Percentiles rank a stretch among this genome's conserved stretches.
These are phyloP conservation scores for Symmetrospora coprosmae DNA, from an alignment of 768 basidiomycete species.

Conservation along the genomic window DNA sequence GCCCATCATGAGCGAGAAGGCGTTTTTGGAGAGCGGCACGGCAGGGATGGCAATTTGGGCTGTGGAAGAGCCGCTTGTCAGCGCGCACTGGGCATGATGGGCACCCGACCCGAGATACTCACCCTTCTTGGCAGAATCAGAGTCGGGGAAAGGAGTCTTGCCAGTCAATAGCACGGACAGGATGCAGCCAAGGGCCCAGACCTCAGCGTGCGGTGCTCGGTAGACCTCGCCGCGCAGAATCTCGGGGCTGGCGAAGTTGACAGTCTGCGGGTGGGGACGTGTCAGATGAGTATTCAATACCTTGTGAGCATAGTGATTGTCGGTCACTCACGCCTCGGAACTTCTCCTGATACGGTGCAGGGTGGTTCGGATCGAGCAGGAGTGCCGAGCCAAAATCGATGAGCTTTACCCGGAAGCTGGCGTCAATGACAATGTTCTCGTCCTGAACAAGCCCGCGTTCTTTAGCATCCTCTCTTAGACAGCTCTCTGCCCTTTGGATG, in stretches of 20 bases:
- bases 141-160: constrained; percentile 36
- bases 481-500: too few species aligned
- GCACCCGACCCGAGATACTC: not conserved
- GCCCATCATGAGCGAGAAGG: constrained; percentile 7
- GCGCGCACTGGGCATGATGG: not conserved
- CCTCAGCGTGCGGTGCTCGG: constrained; percentile 39
- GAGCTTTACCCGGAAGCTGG: constrained; percentile 67
- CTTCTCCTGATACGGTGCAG: constrained; percentile 55
- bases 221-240: constrained; percentile 38
- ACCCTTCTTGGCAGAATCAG: not conserved
- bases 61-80: not conserved
- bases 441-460: too few species aligned
- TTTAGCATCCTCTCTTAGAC: too few species aligned
- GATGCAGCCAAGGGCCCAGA: constrained; percentile 42
- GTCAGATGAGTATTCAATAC: not conserved
- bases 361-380: constrained; percentile 50
- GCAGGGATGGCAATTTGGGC: constrained; percentile 2
- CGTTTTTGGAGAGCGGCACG: not conserved
- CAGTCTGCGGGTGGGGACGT: not conserved
- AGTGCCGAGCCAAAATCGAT: constrained; percentile 92
- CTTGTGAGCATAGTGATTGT: constrained; percentile 32
- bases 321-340: constrained; percentile 43
- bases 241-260: constrained; percentile 34
- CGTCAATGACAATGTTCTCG: constrained; percentile 41
- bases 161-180: constrained; percentile 40